Percentiles rank a stretch among this genome's conserved stretches.
Evolutionary conservation across 1,284 basidiomycete species (phyloP).

Genomic region (Nidula niveotomentosa): DNA sequence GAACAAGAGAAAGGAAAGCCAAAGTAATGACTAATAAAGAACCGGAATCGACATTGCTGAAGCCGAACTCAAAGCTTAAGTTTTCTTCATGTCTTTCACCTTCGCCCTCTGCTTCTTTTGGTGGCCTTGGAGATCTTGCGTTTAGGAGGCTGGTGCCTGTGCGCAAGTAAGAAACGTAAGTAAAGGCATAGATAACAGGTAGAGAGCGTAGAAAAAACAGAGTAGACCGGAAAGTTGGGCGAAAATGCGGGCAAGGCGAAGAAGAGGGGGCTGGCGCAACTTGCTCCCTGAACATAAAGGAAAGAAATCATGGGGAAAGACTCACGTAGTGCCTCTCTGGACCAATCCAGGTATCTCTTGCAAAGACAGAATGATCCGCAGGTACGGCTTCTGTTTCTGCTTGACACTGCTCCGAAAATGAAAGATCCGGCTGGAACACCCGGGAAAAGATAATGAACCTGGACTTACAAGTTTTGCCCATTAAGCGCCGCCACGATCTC

Average conservation of each 20-base stretch:
- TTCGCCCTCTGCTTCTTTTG: slow-evolving; percentile 51
- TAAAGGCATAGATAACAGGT: background rate
- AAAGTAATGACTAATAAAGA: too few species aligned
- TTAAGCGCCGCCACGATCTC: slow-evolving; percentile 39
- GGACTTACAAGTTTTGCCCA: slow-evolving; percentile 62
- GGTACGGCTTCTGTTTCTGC: slow-evolving; percentile 67
- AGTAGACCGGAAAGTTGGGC: too few species aligned
- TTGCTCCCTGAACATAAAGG: too few species aligned
- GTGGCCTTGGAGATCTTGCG: slow-evolving; percentile 60
- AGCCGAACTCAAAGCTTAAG: too few species aligned
- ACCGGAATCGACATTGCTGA: too few species aligned
- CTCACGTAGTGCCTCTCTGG: slow-evolving; percentile 52
- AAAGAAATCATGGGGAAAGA: background rate
- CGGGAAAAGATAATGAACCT: slow-evolving; percentile 1
- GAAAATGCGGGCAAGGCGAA: too few species aligned
- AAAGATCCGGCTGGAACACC: background rate
- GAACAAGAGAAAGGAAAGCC: too few species aligned
- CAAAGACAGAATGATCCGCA: slow-evolving; percentile 71
- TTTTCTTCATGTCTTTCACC: slow-evolving; percentile 32
- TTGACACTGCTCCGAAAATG: slow-evolving; percentile 55
- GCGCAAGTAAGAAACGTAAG: background rate
- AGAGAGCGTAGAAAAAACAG: background rate
- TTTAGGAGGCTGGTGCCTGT: slow-evolving; percentile 58
- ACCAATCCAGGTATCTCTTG: slow-evolving; percentile 42
- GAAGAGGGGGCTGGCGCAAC: too few species aligned